Base-by-base conservation (phyloP, 306 rosid species). In the Lotus japonicus region DNA sequence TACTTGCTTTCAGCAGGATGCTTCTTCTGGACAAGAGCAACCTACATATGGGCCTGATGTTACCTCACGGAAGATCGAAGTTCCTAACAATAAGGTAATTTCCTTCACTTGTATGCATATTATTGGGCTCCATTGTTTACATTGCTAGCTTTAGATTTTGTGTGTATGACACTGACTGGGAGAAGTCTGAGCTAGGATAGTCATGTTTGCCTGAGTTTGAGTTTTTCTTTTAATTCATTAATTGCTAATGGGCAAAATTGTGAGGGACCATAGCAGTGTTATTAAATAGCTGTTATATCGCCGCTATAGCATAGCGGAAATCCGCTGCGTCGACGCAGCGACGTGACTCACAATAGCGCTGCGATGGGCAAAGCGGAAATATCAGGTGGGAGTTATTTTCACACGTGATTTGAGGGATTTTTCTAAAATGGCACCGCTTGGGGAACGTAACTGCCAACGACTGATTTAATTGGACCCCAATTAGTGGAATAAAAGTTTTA, bases 71-170 rank as follows among this genome's bases (percentile, higher is more conserved):
- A 87, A 63, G 77, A 88, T 95, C 65, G 97, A 90, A 62, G 97
- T 95, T 68, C 99, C 99, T 23, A 95, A 84, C 71, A 95, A 91
- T 70, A 90, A 95, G 99, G 99, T 95, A 38, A 17, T 61, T 58
- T 14, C 4, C 54, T 23, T 51, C 13, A 51, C 28, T 38, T 23
- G 11, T 15, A 9, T 64, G 31, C 58, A 33, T 55, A 17, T 51
- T 14, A 12, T 45, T 33, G 18, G 6, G 46, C 9, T 66, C 62
- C 9, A 44, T 38, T 12, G 51, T 45, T 10, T 44, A 19, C 12
- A 44, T 35, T 18, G 35, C n/a, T n/a, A 23, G 33, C 54, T 21
- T 55, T 67, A 21, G 72, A 65, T 36, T 52, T 10, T 15, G 13
- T 33, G 58, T 53, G 56, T 45, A 44, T 11, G 36, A 31, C 36